Percentiles rank a stretch among this genome's conserved stretches.
These are phyloP conservation scores for Penicillium paxilli DNA, from an alignment of 495 filamentous ascomycete species.

Conservation along the genomic window DNA sequence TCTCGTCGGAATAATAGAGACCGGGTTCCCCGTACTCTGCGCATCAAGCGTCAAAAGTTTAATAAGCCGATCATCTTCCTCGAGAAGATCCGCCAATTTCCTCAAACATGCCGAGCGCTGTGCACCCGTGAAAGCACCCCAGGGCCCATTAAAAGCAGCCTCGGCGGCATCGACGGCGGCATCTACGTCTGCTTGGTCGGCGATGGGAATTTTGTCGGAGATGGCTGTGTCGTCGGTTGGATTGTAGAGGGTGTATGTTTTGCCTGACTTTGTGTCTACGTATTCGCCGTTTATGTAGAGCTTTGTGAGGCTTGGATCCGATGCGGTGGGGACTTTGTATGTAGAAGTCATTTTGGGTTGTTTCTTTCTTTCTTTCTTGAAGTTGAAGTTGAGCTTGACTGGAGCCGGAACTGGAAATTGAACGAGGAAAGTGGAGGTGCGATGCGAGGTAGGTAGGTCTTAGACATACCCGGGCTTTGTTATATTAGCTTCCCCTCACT, in stretches of 20 bases:
- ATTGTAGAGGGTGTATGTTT: slow-evolving; percentile 7
- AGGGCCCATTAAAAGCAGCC: slow-evolving; percentile 10
- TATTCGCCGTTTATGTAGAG: slow-evolving; percentile 6
- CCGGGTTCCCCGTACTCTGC: neutral
- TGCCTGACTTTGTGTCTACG: slow-evolving; percentile 4
- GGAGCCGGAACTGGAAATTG: neutral
- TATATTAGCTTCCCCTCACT: neutral
- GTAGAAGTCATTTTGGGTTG: neutral
- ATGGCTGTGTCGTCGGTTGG: slow-evolving; percentile 9
- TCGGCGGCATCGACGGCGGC: slow-evolving; percentile 10
- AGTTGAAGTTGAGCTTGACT: neutral
- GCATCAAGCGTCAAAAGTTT: neutral
- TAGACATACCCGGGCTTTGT: neutral
- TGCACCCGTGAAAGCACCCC: slow-evolving; percentile 1
- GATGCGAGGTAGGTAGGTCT: neutral
- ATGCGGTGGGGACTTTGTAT: neutral
- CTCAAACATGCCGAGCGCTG: slow-evolving; percentile 1
- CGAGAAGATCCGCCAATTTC: slow-evolving; percentile 12
- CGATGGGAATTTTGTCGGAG: slow-evolving; percentile 12
- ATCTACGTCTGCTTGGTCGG: slow-evolving; percentile 13
- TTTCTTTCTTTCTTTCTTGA: too few relatives aligned
- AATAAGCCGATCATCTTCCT: slow-evolving; percentile 6
- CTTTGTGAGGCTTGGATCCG: neutral
- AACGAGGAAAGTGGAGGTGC: neutral
- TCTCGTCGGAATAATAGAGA: neutral